Evolutionary conservation across 306 rosid genomes (phyloP).

Genomic region (Cicer bijugum): DNA sequence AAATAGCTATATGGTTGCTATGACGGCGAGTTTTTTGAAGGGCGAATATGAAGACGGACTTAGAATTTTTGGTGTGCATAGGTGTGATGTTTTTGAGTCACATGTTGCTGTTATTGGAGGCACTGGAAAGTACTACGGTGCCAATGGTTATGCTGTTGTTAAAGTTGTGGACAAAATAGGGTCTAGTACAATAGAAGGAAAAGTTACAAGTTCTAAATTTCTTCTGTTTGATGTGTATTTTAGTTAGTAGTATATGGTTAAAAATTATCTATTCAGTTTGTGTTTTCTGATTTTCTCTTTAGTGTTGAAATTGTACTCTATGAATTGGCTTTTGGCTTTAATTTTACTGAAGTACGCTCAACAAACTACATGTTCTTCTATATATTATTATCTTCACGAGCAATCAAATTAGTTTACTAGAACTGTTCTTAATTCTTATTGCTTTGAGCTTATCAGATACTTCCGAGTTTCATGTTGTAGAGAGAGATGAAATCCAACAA

Average conservation of each 20-base stretch:
- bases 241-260: slow-evolving; percentile 43
- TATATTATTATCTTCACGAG: neutral
- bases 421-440: neutral
- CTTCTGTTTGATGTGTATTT: slow-evolving; percentile 71
- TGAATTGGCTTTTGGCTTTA: neutral
- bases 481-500: neutral
- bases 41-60: slow-evolving; percentile 56
- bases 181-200: slow-evolving; percentile 42
- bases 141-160: slow-evolving; percentile 84
- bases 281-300: slow-evolving; percentile 17
- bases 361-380: neutral
- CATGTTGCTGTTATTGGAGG: slow-evolving; percentile 90
- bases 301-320: neutral
- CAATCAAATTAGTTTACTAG: neutral
- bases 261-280: slow-evolving; percentile 1
- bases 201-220: slow-evolving; percentile 50
- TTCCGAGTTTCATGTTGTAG: too few species aligned
- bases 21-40: slow-evolving; percentile 53
- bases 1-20: slow-evolving; percentile 71
- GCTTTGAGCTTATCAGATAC: neutral
- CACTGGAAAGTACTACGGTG: slow-evolving; percentile 66
- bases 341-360: neutral
- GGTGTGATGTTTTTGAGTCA: slow-evolving; percentile 61
- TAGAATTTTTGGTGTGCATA: slow-evolving; percentile 68
- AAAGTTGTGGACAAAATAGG: slow-evolving; percentile 52